Evolutionary conservation across 495 filamentous ascomycete species (phyloP), one percentile per base, ranked within the genome.

Genomic region (Tuber indicum): DNA sequence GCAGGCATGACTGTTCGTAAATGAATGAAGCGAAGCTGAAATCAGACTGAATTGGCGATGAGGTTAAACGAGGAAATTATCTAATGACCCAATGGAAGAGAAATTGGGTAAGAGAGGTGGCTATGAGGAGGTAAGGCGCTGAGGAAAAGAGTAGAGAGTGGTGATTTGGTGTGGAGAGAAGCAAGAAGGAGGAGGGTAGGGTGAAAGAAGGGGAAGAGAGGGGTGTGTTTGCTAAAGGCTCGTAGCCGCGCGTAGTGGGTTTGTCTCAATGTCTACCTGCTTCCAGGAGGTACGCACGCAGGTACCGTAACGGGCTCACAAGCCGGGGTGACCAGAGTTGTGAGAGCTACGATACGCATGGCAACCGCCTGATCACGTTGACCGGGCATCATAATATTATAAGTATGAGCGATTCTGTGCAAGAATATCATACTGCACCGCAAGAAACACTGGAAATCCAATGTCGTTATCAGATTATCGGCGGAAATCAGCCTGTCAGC

Each of bases 151-250:
- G 16, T 45, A 8, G 23, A 58, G n/a, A 41, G 16, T 45, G 17
- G 23, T 39, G 36, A 36, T 12, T 42, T 26, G 44, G 8, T 19
- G 14, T 43, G 49, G 23, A 52, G 19, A 49, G 36, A 74, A 41
- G 26, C 44, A 23, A 72, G 72, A 42, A 26, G 14, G 70, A 32
- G 32, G 62, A 43, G 47, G 75, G 66, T n/a, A 10, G 43, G 41
- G 26, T 36, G 74, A 72, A 43, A 74, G 45, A 19, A 74, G 52
- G 14, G 44, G 39, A 72, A 74, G 58, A 47, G 44, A 73, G 26
- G 58, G 58, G 26, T 19, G 39, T 36, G 26, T 66, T 36, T 66
- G 58, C 58, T 36, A 36, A 66, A 66, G 58, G 6, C 1, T 19
- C 26, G 12, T 7, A 26, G 14, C 26, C 26, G 14, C 58, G 58